These are phyloP conservation scores for Crithidia mellificae DNA, from an alignment of 208 protist genomes.

Conservation along the genomic window DNA sequence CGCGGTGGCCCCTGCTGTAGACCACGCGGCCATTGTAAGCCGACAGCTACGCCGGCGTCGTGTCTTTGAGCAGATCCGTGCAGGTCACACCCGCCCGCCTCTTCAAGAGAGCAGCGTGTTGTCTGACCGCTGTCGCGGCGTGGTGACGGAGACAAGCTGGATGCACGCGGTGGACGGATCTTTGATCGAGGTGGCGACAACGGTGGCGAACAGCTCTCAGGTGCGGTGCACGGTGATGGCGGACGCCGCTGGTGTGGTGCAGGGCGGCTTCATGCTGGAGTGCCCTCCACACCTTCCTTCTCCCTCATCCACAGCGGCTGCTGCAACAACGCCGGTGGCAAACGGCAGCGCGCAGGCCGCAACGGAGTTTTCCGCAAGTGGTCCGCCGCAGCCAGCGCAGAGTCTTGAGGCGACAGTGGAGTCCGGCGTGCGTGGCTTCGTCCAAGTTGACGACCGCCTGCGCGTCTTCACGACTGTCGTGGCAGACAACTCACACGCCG, in stretches of 20 bases:
- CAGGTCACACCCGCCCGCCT: constrained; percentile 13
- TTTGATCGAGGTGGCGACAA: constrained; percentile 59
- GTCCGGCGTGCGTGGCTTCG: constrained; percentile 47
- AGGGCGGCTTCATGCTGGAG: constrained; percentile 55
- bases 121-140: constrained; percentile 38
- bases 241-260: constrained; percentile 15
- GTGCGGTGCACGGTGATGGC: constrained; percentile 44
- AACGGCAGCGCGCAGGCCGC: not conserved
- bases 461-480: constrained; percentile 60
- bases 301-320: not conserved
- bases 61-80: constrained; percentile 48
- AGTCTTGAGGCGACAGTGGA: constrained; percentile 32
- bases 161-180: constrained; percentile 61
- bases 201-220: constrained; percentile 60
- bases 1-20: constrained; percentile 24
- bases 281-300: not conserved
- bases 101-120: constrained; percentile 46
- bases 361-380: not conserved
- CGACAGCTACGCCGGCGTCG: constrained; percentile 57
- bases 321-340: not conserved
- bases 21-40: constrained; percentile 43
- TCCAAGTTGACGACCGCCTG: constrained; percentile 34
- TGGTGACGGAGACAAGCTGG: constrained; percentile 64
- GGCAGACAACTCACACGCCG: constrained; percentile 63
- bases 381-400: not conserved